Base-by-base conservation (phyloP, 2,329 filamentous ascomycete species). In the Endothia cerciana region DNA sequence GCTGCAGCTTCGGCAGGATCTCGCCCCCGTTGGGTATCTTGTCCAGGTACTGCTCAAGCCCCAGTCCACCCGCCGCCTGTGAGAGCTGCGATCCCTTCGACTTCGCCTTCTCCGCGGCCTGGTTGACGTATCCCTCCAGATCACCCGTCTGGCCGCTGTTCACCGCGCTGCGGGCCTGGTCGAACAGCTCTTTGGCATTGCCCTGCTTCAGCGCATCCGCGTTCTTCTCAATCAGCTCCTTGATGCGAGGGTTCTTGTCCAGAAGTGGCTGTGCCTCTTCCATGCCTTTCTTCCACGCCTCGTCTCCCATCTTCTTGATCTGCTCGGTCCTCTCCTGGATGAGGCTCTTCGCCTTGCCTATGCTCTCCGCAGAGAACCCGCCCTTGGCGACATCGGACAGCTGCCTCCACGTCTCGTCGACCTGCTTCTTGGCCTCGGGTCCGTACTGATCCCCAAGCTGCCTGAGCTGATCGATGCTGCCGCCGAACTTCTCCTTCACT, bases 201-300 rank as follows among this genome's bases (percentile, higher is more conserved):
- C 89, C 90, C 68, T 86, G 79, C 79, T 90, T 92, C 59, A 94
- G 77, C 0, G 83, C 77, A 64, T 91, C 87, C 57, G 84, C 82
- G 76, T 94, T 93, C 73, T 90, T 81, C 79, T 92, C 89, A 1
- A 93, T 74, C 0, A 92, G 75, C 76, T 92, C 82, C 81, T 92
- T 93, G 66, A 91, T 78, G 78, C 91, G 81, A n/a, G 90, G 89
- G 76, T 87, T 91, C 82, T 92, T 92, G 71, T 93, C 90, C 0
- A 93, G 82, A 66, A 87, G 85, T 0, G 90, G 89, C 80, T 91
- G 88, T 43, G 87, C 88, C 76, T 91, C 82, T 77, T 93, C 87
- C 57, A 91, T 73, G 0, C 86, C 89, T 79, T 91, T 90, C 70
- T 87, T 81, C 89, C 89, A 93, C 0, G 88, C 87, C 76, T 92